Conservation (phyloP, 2,329 filamentous ascomycete species). For the Didymellaceae sp. region DNA sequence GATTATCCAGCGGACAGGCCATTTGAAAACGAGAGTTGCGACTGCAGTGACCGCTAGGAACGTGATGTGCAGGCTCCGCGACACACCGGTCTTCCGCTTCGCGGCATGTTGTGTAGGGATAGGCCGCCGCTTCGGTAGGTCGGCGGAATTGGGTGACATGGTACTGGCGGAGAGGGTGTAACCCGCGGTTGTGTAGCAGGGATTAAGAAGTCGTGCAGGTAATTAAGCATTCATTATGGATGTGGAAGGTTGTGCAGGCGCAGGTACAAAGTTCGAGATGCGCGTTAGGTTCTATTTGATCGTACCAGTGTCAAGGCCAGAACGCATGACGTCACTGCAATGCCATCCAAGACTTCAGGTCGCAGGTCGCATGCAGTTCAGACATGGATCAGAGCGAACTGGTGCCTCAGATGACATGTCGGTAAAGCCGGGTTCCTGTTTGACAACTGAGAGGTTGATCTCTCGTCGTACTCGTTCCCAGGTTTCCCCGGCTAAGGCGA, state of each 20-base stretch:
- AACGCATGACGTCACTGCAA: constrained; percentile 14
- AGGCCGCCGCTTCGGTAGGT: constrained; percentile 7
- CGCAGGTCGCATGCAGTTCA: background rate
- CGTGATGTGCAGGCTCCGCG: constrained; percentile 3
- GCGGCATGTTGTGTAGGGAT: constrained; percentile 2
- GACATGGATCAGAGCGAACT: constrained; percentile 3
- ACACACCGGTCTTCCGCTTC: constrained; percentile 10
- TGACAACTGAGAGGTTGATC: constrained; percentile 4
- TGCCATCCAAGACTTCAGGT: background rate
- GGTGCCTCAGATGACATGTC: too few relatives aligned
- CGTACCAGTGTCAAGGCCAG: too few relatives aligned
- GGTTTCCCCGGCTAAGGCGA: constrained; percentile 2
- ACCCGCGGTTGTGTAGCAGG: background rate
- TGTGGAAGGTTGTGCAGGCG: constrained; percentile 3
- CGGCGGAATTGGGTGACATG: constrained; percentile 9
- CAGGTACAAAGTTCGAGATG: constrained; percentile 6
- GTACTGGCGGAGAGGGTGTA: background rate
- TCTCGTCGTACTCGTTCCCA: background rate
- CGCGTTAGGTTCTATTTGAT: constrained; percentile 6
- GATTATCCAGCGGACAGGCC: constrained; percentile 47
- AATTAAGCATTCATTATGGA: constrained; percentile 10
- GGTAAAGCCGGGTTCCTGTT: background rate
- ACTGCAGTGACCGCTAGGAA: constrained; percentile 9
- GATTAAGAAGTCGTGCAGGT: background rate
- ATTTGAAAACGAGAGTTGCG: constrained; percentile 11